These are phyloP conservation scores for Picea sitchensis DNA, from an alignment of 75 land plant species.

Conservation along the genomic window DNA sequence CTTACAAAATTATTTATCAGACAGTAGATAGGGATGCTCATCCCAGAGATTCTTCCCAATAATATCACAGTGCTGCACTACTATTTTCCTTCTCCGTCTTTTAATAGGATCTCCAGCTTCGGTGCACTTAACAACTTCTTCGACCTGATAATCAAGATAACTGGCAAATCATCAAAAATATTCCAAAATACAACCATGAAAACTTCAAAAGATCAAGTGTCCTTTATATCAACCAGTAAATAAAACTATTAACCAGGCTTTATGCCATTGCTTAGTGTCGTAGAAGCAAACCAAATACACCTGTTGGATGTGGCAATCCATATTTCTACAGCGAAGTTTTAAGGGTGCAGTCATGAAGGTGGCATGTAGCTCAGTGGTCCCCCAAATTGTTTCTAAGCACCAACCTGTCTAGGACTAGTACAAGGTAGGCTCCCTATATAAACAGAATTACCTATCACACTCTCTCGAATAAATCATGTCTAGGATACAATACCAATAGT, in stretches of 20 bases:
- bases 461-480: too few species aligned
- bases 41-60: constrained; percentile 63
- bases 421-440: too few species aligned
- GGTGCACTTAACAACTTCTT: constrained; percentile 27
- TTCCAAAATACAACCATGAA: neutral
- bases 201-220: neutral
- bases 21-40: constrained; percentile 30
- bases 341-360: too few species aligned
- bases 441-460: too few species aligned
- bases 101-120: constrained; percentile 24
- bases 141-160: constrained; percentile 16
- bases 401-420: too few species aligned
- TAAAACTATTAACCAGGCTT: neutral
- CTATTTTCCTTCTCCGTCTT: constrained; percentile 20
- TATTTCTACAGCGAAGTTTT: too few species aligned
- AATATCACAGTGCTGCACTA: constrained; percentile 52
- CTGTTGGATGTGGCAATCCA: too few species aligned
- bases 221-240: neutral
- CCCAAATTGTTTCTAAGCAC: too few species aligned
- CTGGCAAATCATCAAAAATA: neutral
- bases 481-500: too few species aligned
- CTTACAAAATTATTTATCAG: neutral
- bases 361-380: too few species aligned
- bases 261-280: constrained; percentile 4
- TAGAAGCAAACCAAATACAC: too few species aligned